phyloP scores from a whole-genome alignment of 495 filamentous ascomycete species.

The Lasiosphaeris hirsuta region DNA sequence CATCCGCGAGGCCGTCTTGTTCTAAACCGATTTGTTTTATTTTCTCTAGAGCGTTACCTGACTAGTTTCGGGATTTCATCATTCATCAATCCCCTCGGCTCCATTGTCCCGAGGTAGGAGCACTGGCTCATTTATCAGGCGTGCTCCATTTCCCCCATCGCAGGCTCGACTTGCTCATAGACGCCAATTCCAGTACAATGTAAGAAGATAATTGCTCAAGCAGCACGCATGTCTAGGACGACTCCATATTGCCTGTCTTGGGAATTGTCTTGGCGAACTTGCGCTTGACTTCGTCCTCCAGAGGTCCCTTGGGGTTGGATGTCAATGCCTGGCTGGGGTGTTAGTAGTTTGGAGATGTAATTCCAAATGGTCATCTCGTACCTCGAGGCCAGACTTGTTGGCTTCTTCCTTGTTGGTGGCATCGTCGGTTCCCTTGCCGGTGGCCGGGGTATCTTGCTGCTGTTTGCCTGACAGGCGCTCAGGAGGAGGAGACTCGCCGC shows the following conservation, averaged over 20 bases:
- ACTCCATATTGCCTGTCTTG: neutral
- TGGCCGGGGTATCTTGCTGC: conserved; percentile 50
- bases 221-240: too few species aligned
- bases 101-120: too few species aligned
- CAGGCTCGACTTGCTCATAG: too few species aligned
- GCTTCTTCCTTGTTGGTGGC: conserved; percentile 47
- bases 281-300: conserved; percentile 65
- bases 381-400: conserved; percentile 47
- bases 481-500: conserved; percentile 79
- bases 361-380: conserved; percentile 17
- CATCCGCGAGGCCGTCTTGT: neutral
- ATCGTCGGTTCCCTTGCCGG: conserved; percentile 53
- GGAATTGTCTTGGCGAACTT: conserved; percentile 53
- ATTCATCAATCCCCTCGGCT: too few species aligned
- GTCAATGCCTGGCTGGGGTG: conserved; percentile 38
- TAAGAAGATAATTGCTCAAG: too few species aligned
- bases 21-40: neutral
- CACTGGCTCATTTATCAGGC: too few species aligned
- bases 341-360: conserved; percentile 7
- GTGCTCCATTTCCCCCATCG: too few species aligned
- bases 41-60: too few species aligned
- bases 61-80: too few species aligned
- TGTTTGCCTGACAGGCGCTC: conserved; percentile 66
- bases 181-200: too few species aligned
- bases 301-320: conserved; percentile 66